Evolutionary conservation across 108 stramenopile species (phyloP).

Genomic region (Fistulifera pelliculosa): DNA sequence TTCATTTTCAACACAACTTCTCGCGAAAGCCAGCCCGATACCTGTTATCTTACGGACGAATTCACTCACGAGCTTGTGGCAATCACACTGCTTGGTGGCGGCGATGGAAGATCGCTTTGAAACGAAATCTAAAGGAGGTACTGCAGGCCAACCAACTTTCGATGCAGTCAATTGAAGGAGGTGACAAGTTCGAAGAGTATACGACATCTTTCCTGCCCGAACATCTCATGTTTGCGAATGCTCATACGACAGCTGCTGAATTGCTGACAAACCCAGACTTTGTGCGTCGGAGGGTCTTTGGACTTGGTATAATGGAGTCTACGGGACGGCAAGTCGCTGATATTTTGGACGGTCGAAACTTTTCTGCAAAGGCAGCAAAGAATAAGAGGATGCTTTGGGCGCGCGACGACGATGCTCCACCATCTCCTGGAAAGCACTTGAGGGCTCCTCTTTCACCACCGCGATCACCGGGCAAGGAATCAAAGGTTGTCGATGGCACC

Average conservation of each 20-base stretch:
- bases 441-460: not conserved
- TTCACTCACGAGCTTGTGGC: conserved; percentile 38
- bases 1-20: conserved; percentile 13
- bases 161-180: conserved; percentile 32
- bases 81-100: conserved; percentile 30
- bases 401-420: too few species aligned
- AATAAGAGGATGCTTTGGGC: not conserved
- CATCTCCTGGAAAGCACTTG: too few species aligned
- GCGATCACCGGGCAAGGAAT: not conserved
- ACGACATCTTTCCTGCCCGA: conserved; percentile 58
- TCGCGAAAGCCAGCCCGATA: not conserved
- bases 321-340: conserved; percentile 78
- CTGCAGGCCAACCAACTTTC: conserved; percentile 31
- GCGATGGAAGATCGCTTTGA: conserved; percentile 27
- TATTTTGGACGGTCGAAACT: conserved; percentile 61
- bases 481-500: not conserved
- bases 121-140: conserved; percentile 20
- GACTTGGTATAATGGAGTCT: conserved; percentile 69
- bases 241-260: conserved; percentile 46
- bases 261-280: conserved; percentile 51
- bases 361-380: conserved; percentile 19
- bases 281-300: conserved; percentile 57
- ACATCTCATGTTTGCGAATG: conserved; percentile 65
- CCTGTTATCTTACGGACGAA: conserved; percentile 7
- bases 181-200: conserved; percentile 74